These are phyloP conservation scores for Croton laevigatus DNA, from an alignment of 441 rosid species.

Conservation along the genomic window DNA sequence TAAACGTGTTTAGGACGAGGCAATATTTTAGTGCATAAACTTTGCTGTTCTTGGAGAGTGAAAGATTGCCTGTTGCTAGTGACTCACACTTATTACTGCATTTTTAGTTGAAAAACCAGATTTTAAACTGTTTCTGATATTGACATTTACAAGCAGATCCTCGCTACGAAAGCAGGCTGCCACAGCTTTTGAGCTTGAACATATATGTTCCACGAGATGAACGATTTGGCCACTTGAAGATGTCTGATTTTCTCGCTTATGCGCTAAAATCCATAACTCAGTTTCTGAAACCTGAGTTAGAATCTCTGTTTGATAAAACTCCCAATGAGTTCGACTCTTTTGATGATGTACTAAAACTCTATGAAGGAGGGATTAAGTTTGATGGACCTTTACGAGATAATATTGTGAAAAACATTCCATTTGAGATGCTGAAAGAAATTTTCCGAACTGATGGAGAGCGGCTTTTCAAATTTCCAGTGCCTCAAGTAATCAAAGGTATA, in stretches of 20 bases:
- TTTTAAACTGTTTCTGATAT: neutral
- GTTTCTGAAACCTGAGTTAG: slow-evolving; percentile 48
- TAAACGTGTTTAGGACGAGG: too few species aligned
- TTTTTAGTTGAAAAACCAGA: neutral
- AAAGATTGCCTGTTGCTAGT: too few species aligned
- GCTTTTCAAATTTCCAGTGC: slow-evolving; percentile 54
- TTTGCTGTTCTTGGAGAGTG: too few species aligned
- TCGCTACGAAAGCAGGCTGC: slow-evolving; percentile 47
- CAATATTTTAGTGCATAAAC: too few species aligned
- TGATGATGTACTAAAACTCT: slow-evolving; percentile 49
- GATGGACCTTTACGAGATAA: slow-evolving; percentile 36
- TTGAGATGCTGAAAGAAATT: slow-evolving; percentile 60
- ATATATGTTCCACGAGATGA: slow-evolving; percentile 74
- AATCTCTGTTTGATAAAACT: slow-evolving; percentile 41
- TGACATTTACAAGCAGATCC: slow-evolving; percentile 42
- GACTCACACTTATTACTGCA: neutral
- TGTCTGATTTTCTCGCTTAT: slow-evolving; percentile 64
- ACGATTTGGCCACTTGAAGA: slow-evolving; percentile 66
- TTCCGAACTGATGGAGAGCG: slow-evolving; percentile 51
- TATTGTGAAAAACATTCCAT: slow-evolving; percentile 49
- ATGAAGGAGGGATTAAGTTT: slow-evolving; percentile 57
- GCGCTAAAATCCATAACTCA: slow-evolving; percentile 51
- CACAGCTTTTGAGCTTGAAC: slow-evolving; percentile 42
- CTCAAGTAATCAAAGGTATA: slow-evolving; percentile 66
- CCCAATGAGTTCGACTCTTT: slow-evolving; percentile 63